Conservation (phyloP, 768 basidiomycete genomes). For the Leccinum variicolor region DNA sequence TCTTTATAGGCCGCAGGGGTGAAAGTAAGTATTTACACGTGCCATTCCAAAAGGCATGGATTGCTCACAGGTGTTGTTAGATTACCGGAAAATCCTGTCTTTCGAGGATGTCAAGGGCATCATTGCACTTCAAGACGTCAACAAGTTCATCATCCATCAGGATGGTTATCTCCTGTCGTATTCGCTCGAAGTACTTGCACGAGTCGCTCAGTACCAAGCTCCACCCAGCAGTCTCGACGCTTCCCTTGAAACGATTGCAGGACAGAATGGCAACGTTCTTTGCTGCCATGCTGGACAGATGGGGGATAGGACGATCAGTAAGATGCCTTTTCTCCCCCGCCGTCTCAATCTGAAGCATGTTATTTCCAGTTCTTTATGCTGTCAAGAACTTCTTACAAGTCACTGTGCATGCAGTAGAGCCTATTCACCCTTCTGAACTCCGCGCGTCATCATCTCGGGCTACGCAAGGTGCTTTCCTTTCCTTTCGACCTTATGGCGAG, state of each 20-base stretch:
- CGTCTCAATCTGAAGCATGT: slow-evolving; percentile 4
- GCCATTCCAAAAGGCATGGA: not conserved
- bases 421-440: slow-evolving; percentile 38
- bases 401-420: slow-evolving; percentile 61
- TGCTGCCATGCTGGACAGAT: slow-evolving; percentile 59
- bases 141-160: slow-evolving; percentile 65
- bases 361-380: slow-evolving; percentile 60
- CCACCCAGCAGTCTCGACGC: slow-evolving; percentile 47
- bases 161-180: slow-evolving; percentile 60
- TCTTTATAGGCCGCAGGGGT: slow-evolving; percentile 60
- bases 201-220: slow-evolving; percentile 49
- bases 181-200: slow-evolving; percentile 66
- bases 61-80: slow-evolving; percentile 33
- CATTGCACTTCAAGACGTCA: slow-evolving; percentile 55
- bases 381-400: slow-evolving; percentile 58
- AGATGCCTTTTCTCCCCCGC: slow-evolving; percentile 15
- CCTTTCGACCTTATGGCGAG: slow-evolving; percentile 64
- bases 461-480: slow-evolving; percentile 26
- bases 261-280: slow-evolving; percentile 50
- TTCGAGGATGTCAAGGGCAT: slow-evolving; percentile 50
- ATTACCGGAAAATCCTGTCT: slow-evolving; percentile 55
- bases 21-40: slow-evolving; percentile 41
- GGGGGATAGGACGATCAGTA: slow-evolving; percentile 55
- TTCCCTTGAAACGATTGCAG: slow-evolving; percentile 60
- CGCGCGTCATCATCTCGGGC: slow-evolving; percentile 36